Conservation (phyloP, 768 basidiomycete species). For the Naganishia vaughanmartiniae region DNA sequence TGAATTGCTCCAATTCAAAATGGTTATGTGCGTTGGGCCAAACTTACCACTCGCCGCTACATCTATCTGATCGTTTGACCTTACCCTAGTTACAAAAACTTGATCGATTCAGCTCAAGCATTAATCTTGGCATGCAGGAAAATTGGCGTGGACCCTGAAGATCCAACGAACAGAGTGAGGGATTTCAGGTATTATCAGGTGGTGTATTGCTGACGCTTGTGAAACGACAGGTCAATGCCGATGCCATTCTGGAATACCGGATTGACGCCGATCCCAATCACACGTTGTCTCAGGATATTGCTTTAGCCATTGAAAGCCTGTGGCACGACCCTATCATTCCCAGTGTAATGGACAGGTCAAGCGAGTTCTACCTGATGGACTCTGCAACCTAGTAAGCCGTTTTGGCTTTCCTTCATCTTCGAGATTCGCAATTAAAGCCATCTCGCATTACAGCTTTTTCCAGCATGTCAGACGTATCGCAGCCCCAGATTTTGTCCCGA, state of each 20-base stretch:
- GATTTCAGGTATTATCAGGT: slow-evolving; percentile 30
- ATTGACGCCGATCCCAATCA: slow-evolving; percentile 52
- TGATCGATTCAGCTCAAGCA: slow-evolving; percentile 82
- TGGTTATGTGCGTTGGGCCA: slow-evolving; percentile 65
- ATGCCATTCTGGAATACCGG: slow-evolving; percentile 55
- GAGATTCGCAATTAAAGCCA: no score
- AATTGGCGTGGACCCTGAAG: slow-evolving; percentile 72
- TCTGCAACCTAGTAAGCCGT: slow-evolving; percentile 77
- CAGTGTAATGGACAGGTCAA: slow-evolving; percentile 54
- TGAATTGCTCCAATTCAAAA: slow-evolving; percentile 72
- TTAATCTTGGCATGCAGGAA: slow-evolving; percentile 82
- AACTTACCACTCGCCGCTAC: neutral
- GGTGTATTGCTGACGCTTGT: slow-evolving; percentile 15
- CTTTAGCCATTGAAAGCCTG: slow-evolving; percentile 54
- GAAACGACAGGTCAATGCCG: slow-evolving; percentile 45
- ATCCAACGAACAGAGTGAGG: slow-evolving; percentile 61
- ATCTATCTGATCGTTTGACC: neutral
- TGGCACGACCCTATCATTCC: slow-evolving; percentile 58
- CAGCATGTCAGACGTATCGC: slow-evolving; percentile 79
- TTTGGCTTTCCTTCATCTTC: no score
- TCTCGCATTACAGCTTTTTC: slow-evolving; percentile 69
- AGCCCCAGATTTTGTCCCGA: slow-evolving; percentile 73
- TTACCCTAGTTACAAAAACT: slow-evolving; percentile 55
- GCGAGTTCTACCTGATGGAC: slow-evolving; percentile 90
- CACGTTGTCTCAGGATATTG: slow-evolving; percentile 51